Evolutionary conservation across 2,329 filamentous ascomycete species (phyloP), one percentile per base, ranked within the genome.

Genomic region (Aschersonia sp.): DNA sequence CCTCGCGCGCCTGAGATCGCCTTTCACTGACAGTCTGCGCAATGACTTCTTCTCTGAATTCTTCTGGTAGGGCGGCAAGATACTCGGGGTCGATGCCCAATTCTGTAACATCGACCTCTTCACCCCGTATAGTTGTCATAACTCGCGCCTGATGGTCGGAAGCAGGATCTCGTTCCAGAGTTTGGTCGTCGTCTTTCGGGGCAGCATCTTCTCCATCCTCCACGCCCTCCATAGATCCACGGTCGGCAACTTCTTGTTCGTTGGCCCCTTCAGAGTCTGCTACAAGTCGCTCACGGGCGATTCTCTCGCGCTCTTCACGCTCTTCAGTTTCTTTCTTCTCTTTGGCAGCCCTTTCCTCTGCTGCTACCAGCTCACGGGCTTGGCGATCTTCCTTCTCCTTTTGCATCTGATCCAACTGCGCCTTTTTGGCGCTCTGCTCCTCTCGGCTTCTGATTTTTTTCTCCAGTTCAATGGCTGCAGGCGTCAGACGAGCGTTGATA

Each of bases 71-170:
- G n/a, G 91, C 94, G 50, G 92, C 87, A 5, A 98, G 78, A 64
- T 96, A 98, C 49, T 94, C 89, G 12, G 85, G 78, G 60, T 98
- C 92, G 56, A 98, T 97, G 45, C 91, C 89, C 52, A 98, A 75
- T 51, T 87, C 86, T 0, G 92, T 98, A 45, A 98, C 92, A 62
- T 98, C 92, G 47, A 94, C 78, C 57, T 92, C 82, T 53, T 85
- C 84, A 30, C 89, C 91, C 51, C 89, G 75, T 47, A 98, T 89
- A 2, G 78, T 89, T 12, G 87, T 94, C 56, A 82, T 83, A 31
- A 94, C 76, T 45, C 89, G 83, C 3, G 63, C 60, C 30, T 61
- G 59, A 6, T 55, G 51, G 12, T 49, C 44, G 9, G 49, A 40
- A 4, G 50, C 40, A 9, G 50, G 30, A 12, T 7, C 41, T 42